Evolutionary conservation across 805 yeast genomes (phyloP).

Genomic region (Wickerhamomyces pijperi): DNA sequence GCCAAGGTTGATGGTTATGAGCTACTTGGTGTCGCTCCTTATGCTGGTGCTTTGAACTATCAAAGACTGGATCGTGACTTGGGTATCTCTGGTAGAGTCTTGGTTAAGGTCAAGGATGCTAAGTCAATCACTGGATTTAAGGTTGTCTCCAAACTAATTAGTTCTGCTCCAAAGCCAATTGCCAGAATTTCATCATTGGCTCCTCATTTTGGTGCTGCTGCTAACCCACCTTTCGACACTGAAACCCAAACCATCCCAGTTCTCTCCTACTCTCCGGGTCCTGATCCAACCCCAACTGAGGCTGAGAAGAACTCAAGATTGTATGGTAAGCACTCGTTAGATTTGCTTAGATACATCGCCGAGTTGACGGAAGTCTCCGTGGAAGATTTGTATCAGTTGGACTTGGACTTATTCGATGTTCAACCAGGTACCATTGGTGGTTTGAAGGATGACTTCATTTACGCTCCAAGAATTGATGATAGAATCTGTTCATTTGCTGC

Average conservation of each 20-base stretch:
- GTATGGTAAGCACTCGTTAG: conserved; percentile 56
- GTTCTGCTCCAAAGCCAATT: conserved; percentile 55
- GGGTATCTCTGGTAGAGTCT: conserved; percentile 72
- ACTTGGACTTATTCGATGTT: conserved; percentile 70
- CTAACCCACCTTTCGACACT: conserved; percentile 59
- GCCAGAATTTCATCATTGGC: conserved; percentile 81
- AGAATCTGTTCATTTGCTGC: conserved; percentile 75
- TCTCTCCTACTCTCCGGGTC: conserved; percentile 40
- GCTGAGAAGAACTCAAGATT: conserved; percentile 56
- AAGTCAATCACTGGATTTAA: conserved; percentile 18
- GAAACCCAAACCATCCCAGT: conserved; percentile 77
- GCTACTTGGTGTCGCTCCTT: conserved; percentile 73
- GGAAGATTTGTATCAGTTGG: conserved; percentile 54
- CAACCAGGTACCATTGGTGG: conserved; percentile 78
- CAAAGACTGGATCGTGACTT: conserved; percentile 82
- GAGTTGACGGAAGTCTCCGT: conserved; percentile 47
- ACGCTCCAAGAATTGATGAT: conserved; percentile 79
- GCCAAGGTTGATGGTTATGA: conserved; percentile 61
- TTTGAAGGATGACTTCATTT: conserved; percentile 61
- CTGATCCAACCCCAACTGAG: conserved; percentile 37
- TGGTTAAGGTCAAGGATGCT: conserved; percentile 31
- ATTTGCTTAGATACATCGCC: conserved; percentile 59
- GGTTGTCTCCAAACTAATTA: conserved; percentile 34
- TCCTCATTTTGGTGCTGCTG: conserved; percentile 71
- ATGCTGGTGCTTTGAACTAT: conserved; percentile 56